phyloP scores from a whole-genome alignment of 164 flowering plant species.

The Chloranthus sessilifolius region DNA sequence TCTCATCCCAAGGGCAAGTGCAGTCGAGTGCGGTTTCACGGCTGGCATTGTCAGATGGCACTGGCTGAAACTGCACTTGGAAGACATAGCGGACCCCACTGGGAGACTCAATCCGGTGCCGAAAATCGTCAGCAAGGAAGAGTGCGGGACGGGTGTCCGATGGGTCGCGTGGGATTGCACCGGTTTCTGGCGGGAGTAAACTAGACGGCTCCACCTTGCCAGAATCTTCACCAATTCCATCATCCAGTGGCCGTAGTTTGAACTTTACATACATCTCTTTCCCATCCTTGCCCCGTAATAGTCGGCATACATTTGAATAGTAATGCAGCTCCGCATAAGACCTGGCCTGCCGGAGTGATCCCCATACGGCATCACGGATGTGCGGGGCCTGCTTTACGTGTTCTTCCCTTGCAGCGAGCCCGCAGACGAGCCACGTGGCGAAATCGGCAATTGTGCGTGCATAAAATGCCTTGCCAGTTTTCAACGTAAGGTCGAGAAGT shows the following conservation, averaged over 20 bases:
- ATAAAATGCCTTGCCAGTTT: slow-evolving; percentile 79
- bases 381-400: slow-evolving; percentile 58
- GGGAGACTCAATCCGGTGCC: slow-evolving; percentile 35
- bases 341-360: slow-evolving; percentile 45
- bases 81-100: slow-evolving; percentile 55
- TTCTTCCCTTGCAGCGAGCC: slow-evolving; percentile 67
- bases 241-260: slow-evolving; percentile 57
- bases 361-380: slow-evolving; percentile 73
- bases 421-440: slow-evolving; percentile 73
- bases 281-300: slow-evolving; percentile 50
- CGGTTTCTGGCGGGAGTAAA: slow-evolving; percentile 80
- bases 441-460: slow-evolving; percentile 66
- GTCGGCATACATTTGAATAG: slow-evolving; percentile 60
- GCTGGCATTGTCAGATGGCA: slow-evolving; percentile 35
- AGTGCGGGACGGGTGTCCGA: slow-evolving; percentile 54
- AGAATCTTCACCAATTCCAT: slow-evolving; percentile 43
- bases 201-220: slow-evolving; percentile 65
- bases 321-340: slow-evolving; percentile 63
- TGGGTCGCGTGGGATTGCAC: slow-evolving; percentile 59
- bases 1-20: slow-evolving; percentile 72
- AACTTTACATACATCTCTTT: slow-evolving; percentile 62
- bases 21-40: slow-evolving; percentile 56
- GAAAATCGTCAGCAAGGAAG: slow-evolving; percentile 69
- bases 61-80: slow-evolving; percentile 52
- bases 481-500: slow-evolving; percentile 59